Conservation (phyloP, 1,284 basidiomycete genomes). For the Cryptococcus sp. region DNA sequence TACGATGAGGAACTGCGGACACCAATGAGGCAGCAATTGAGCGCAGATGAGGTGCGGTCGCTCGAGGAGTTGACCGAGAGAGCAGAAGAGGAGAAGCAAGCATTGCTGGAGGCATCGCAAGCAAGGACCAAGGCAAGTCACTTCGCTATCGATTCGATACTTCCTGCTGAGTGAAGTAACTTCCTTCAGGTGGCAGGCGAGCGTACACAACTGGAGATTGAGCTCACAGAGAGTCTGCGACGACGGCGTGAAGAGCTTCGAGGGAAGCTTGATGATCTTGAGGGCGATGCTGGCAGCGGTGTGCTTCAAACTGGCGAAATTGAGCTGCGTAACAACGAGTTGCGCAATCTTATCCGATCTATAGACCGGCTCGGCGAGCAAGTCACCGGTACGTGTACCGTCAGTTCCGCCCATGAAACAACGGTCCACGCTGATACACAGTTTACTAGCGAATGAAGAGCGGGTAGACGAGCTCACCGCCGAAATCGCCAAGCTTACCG, state of each 20-base stretch:
- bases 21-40: constrained; percentile 74
- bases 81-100: constrained; percentile 71
- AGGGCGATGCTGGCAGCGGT: constrained; percentile 63
- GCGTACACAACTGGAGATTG: constrained; percentile 85
- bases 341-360: constrained; percentile 64
- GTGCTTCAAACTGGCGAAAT: constrained; percentile 64
- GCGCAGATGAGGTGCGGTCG: constrained; percentile 67
- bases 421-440: background rate
- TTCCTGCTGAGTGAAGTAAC: constrained; percentile 4
- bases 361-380: constrained; percentile 67
- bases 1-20: constrained; percentile 73
- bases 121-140: constrained; percentile 68
- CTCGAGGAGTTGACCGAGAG: constrained; percentile 74
- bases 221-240: constrained; percentile 83
- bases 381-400: constrained; percentile 65
- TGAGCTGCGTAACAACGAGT: constrained; percentile 67
- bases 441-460: constrained; percentile 52
- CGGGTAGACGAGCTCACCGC: constrained; percentile 63
- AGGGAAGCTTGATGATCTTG: constrained; percentile 71
- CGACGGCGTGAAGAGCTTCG: constrained; percentile 76
- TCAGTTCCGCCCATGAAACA: background rate
- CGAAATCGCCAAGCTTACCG: constrained; percentile 67
- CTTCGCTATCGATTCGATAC: background rate
- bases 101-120: constrained; percentile 68
- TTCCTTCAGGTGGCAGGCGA: constrained; percentile 66